These are phyloP conservation scores for Pythium aquatile DNA, from an alignment of 352 stramenopile species.

Conservation along the genomic window DNA sequence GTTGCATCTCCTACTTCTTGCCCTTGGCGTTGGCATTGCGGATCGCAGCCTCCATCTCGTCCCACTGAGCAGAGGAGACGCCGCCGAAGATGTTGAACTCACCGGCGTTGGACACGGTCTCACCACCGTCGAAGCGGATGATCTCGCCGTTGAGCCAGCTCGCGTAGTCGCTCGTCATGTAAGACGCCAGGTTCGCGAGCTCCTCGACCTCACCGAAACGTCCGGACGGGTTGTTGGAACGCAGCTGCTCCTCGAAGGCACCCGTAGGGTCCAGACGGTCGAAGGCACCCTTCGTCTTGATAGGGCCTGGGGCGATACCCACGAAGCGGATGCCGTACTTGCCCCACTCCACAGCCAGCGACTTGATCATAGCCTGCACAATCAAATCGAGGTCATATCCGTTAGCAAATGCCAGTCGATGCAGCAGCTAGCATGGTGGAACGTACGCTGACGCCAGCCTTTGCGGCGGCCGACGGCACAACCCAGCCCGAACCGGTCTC, in stretches of 20 bases:
- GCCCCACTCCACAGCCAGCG: slow-evolving; percentile 95
- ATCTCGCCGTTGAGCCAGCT: slow-evolving; percentile 84
- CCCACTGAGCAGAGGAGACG: slow-evolving; percentile 66
- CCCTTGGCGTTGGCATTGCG: slow-evolving; percentile 60
- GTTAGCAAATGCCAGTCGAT: background rate
- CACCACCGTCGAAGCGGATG: slow-evolving; percentile 76
- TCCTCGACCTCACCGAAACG: slow-evolving; percentile 78
- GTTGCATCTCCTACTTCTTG: slow-evolving; percentile 35
- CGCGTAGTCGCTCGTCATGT: slow-evolving; percentile 78
- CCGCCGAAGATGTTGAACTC: slow-evolving; percentile 81
- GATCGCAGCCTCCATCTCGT: slow-evolving; percentile 65
- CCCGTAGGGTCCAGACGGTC: slow-evolving; percentile 73
- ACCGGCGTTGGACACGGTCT: slow-evolving; percentile 68
- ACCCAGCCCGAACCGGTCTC: slow-evolving; percentile 94
- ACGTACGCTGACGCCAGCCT: slow-evolving; percentile 89
- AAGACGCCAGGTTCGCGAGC: slow-evolving; percentile 74
- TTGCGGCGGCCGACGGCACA: slow-evolving; percentile 93
- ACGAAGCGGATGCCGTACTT: slow-evolving; percentile 94
- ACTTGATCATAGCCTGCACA: slow-evolving; percentile 92
- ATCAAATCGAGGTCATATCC: background rate
- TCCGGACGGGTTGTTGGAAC: slow-evolving; percentile 66
- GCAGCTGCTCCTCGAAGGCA: slow-evolving; percentile 62
- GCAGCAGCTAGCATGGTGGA: background rate
- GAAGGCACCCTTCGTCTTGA: slow-evolving; percentile 87
- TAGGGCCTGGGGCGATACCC: slow-evolving; percentile 95